Percentiles rank a stretch among this genome's conserved stretches.
phyloP scores from a whole-genome alignment of 805 yeast species.

The Suhomyces sp. region DNA sequence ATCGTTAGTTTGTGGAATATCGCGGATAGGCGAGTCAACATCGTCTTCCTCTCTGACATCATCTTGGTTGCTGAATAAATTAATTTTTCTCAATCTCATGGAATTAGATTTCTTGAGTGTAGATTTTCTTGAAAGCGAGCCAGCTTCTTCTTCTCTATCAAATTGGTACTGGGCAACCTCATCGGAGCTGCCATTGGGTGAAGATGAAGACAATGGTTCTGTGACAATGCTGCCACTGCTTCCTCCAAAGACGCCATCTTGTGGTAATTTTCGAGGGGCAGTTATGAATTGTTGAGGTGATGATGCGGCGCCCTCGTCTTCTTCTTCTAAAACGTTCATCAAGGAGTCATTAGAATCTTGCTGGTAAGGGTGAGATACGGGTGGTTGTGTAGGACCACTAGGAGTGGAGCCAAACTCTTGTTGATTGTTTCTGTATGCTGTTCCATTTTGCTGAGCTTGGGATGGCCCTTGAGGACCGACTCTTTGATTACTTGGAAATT shows the following conservation, averaged over 20 bases:
- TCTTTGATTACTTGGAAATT: conserved; percentile 5
- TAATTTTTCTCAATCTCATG: conserved; percentile 40
- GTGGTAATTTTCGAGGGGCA: no score
- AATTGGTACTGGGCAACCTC: conserved; percentile 30
- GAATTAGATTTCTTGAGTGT: conserved; percentile 41
- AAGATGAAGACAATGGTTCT: conserved; percentile 2
- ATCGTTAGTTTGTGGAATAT: not conserved
- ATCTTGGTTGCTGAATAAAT: conserved; percentile 30
- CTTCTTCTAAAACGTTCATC: conserved; percentile 36
- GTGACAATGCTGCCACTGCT: not conserved
- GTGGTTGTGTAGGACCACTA: conserved; percentile 2
- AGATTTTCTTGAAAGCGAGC: conserved; percentile 36
- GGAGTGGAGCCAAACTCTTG: conserved; percentile 1
- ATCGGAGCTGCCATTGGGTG: conserved; percentile 7
- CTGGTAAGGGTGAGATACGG: not conserved
- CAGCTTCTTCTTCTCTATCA: conserved; percentile 27
- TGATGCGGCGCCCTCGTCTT: conserved; percentile 23
- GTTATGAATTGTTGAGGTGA: not conserved
- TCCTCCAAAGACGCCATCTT: not conserved
- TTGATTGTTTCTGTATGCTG: not conserved
- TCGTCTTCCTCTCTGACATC: conserved; percentile 8
- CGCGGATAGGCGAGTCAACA: conserved; percentile 2
- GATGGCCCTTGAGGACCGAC: conserved; percentile 3
- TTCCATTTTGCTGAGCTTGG: conserved; percentile 3
- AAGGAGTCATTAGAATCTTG: conserved; percentile 29